Base-by-base conservation (phyloP, 2,329 filamentous ascomycete genomes). In the Lizonia empirigonia region DNA sequence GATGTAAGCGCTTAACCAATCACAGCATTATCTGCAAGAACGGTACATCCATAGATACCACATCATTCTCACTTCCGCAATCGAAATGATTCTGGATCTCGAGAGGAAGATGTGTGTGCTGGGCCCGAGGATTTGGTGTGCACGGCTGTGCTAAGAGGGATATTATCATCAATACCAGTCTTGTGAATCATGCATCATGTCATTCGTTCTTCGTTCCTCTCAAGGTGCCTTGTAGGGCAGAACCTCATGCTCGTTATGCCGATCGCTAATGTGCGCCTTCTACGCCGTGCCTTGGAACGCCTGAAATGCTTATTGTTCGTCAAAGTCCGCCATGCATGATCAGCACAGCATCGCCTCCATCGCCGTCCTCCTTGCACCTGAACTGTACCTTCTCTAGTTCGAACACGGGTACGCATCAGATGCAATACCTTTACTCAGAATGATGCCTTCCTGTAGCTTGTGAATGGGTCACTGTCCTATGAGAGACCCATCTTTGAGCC, bases 401-500 rank as follows among this genome's bases (percentile, higher is more conserved):
- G 8, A 5, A 6, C 15, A 7, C 7, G 8, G n/a, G 15, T 30
- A 30, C 13, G 8, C 13, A 10, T 15, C 5, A 7, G n/a, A 15
- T 7, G n/a, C 8, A n/a, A 30, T 30, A n/a, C 5, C 23, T 19
- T 7, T 8, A 7, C 27, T 45, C 34, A 34, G 5, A 47, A 22
- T 12, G 32, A 42, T 8, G 10, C 16, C 37, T 26, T 52, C n/a
- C 15, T 38, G n/a, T 8, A 7, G 6, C 5, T 22, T 5, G 30
- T 16, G 19, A 33, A 30, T 23, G 38, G 24, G 16, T 5, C 19
- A 16, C 23, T 20, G 7, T 19, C 41, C 42, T 66, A 67, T n/a
- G 48, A 50, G 40, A 70, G 65, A 2, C 68, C 68, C 36, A 71
- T 67, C 50, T 66, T 69, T 0, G 60, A 61, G 4, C 65, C 67